Percentiles rank a stretch among this genome's conserved stretches.
phyloP scores from a whole-genome alignment of 2,329 filamentous ascomycete genomes.

The Laburnicola sp. region DNA sequence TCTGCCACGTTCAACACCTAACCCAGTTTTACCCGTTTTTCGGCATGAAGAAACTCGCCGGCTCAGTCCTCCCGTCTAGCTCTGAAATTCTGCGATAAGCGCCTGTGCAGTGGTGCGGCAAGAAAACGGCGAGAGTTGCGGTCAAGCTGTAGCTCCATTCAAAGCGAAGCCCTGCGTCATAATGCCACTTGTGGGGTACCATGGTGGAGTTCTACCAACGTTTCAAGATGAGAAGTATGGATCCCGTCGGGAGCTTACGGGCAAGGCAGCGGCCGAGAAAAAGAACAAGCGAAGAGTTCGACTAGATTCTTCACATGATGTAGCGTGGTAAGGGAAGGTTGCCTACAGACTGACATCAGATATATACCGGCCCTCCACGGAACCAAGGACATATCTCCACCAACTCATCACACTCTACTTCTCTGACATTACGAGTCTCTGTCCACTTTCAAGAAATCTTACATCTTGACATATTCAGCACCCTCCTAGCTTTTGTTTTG shows the following conservation, averaged over 20 bases:
- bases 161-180: conserved; percentile 4
- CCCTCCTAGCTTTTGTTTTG: not conserved
- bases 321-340: not conserved
- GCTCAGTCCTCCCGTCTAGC: not conserved
- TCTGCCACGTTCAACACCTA: conserved; percentile 5
- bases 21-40: conserved; percentile 7
- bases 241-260: conserved; percentile 8
- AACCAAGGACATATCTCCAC: not conserved
- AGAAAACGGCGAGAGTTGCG: conserved; percentile 1
- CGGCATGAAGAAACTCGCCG: not conserved
- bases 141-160: conserved; percentile 4
- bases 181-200: conserved; percentile 3
- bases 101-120: not conserved
- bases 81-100: not conserved
- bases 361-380: conserved; percentile 11
- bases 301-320: conserved; percentile 2
- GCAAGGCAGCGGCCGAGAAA: conserved; percentile 3
- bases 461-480: not conserved
- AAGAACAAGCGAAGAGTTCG: conserved; percentile 5
- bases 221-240: not conserved
- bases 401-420: not conserved
- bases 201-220: not conserved
- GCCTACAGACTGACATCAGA: conserved; percentile 1
- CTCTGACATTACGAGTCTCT: not conserved
- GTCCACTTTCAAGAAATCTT: not conserved